Percentiles rank a stretch among this genome's conserved stretches.
These are phyloP conservation scores for Sanghuangporus weigelae DNA, from an alignment of 1,284 basidiomycete species.

Conservation along the genomic window DNA sequence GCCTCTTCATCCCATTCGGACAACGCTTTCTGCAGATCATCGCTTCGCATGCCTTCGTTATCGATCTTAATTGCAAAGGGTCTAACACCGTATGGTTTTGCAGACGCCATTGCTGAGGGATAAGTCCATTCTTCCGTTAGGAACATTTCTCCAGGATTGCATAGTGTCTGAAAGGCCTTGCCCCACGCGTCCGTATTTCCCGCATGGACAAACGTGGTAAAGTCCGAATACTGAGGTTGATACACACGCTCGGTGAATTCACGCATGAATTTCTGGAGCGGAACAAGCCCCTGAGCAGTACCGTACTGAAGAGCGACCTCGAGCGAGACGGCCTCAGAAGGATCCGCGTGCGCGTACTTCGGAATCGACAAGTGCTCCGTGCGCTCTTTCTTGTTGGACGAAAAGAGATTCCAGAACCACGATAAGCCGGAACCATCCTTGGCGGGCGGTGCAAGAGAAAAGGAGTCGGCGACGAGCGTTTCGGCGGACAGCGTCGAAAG, in stretches of 20 bases:
- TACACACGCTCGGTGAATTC: constrained; percentile 62
- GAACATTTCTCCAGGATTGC: constrained; percentile 70
- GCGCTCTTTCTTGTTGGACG: constrained; percentile 33
- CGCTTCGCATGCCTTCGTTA: constrained; percentile 61
- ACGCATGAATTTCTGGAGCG: constrained; percentile 47
- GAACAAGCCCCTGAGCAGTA: constrained; percentile 48
- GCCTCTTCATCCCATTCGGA: constrained; percentile 60
- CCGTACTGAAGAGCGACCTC: constrained; percentile 71
- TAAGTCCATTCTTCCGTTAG: constrained; percentile 73
- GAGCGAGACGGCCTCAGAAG: constrained; percentile 52
- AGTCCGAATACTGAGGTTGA: constrained; percentile 67
- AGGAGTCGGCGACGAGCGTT: constrained; percentile 33
- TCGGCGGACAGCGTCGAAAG: constrained; percentile 52
- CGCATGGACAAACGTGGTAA: constrained; percentile 54
- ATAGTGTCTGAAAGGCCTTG: constrained; percentile 49
- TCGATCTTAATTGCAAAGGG: constrained; percentile 68
- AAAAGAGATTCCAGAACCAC: constrained; percentile 68
- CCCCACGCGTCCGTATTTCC: constrained; percentile 79
- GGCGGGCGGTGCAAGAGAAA: constrained; percentile 25
- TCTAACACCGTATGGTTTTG: constrained; percentile 43
- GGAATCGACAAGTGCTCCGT: constrained; percentile 52
- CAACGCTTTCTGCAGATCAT: constrained; percentile 56
- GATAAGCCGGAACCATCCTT: constrained; percentile 32
- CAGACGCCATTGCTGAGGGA: constrained; percentile 43
- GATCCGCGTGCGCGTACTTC: constrained; percentile 45